Conservation (phyloP, 768 basidiomycete species). For the Psilocybe azurescens region DNA sequence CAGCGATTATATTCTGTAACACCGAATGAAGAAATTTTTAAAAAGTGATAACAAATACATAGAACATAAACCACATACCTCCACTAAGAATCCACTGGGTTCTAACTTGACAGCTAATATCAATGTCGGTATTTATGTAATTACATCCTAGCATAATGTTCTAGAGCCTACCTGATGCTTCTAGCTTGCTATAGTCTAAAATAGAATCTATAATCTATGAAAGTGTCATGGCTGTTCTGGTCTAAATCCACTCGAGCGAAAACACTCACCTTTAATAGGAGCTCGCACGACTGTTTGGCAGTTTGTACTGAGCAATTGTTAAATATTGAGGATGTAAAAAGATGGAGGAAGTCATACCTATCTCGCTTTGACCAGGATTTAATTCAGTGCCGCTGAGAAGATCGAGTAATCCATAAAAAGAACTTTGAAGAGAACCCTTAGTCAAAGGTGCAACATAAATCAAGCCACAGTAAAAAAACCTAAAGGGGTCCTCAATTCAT, state of each 20-base stretch:
- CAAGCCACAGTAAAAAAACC: constrained; percentile 37
- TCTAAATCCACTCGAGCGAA: neutral
- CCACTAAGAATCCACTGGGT: constrained; percentile 66
- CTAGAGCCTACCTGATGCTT: constrained; percentile 61
- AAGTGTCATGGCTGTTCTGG: constrained; percentile 9
- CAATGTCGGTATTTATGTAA: constrained; percentile 7
- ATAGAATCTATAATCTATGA: constrained; percentile 78
- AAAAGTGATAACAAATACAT: neutral
- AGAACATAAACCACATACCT: constrained; percentile 39
- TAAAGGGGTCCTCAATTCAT: constrained; percentile 79
- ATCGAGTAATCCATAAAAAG: constrained; percentile 79
- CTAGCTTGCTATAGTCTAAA: constrained; percentile 79
- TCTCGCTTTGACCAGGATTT: constrained; percentile 71
- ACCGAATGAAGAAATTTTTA: neutral
- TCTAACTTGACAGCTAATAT: constrained; percentile 69
- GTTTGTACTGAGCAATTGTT: constrained; percentile 59
- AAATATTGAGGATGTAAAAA: neutral
- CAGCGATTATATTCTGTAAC: constrained; percentile 65
- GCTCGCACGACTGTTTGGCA: constrained; percentile 78
- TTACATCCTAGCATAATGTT: neutral
- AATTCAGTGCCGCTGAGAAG: constrained; percentile 75
- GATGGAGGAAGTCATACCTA: constrained; percentile 45
- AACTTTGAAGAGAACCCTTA: constrained; percentile 40
- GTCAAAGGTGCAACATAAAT: neutral
- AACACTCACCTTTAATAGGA: constrained; percentile 61